Evolutionary conservation across 2,329 filamentous ascomycete species (phyloP).

Genomic region (Penicillium sp.): DNA sequence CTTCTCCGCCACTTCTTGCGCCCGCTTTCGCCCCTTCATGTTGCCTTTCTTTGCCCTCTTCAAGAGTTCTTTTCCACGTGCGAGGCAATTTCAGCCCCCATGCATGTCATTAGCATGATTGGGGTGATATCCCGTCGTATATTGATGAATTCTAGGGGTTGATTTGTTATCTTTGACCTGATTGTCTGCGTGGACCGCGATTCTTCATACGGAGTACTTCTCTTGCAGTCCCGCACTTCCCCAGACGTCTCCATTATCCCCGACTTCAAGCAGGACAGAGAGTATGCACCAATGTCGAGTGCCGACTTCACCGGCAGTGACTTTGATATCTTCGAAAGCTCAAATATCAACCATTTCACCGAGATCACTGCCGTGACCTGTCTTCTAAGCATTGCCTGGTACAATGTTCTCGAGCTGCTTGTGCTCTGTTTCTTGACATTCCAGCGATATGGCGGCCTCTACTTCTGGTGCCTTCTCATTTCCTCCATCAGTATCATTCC

Average conservation of each 20-base stretch:
- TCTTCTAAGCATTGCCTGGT: constrained; percentile 43
- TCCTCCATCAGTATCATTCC: constrained; percentile 42
- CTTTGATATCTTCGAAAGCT: constrained; percentile 12
- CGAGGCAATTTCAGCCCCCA: not conserved
- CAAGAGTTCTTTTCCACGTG: not conserved
- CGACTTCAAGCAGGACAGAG: constrained; percentile 2
- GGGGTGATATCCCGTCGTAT: too few relatives aligned
- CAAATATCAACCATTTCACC: constrained; percentile 5
- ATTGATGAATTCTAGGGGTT: too few relatives aligned
- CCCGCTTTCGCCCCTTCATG: constrained; percentile 12
- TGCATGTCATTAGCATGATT: too few relatives aligned
- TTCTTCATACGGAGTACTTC: too few relatives aligned
- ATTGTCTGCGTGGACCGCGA: too few relatives aligned
- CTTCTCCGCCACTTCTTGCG: constrained; percentile 16
- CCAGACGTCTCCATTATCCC: too few relatives aligned
- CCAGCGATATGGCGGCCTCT: constrained; percentile 41
- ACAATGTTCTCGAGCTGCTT: constrained; percentile 46
- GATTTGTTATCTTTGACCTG: too few relatives aligned
- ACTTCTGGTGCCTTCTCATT: constrained; percentile 46
- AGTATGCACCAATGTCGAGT: constrained; percentile 21
- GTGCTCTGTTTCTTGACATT: constrained; percentile 46
- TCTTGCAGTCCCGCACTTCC: too few relatives aligned
- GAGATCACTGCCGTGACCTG: constrained; percentile 14
- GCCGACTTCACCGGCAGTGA: constrained; percentile 10
- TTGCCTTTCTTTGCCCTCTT: not conserved